Percentiles rank a stretch among this genome's conserved stretches.
phyloP scores from a whole-genome alignment of 441 rosid species.

The Breynia disticha region DNA sequence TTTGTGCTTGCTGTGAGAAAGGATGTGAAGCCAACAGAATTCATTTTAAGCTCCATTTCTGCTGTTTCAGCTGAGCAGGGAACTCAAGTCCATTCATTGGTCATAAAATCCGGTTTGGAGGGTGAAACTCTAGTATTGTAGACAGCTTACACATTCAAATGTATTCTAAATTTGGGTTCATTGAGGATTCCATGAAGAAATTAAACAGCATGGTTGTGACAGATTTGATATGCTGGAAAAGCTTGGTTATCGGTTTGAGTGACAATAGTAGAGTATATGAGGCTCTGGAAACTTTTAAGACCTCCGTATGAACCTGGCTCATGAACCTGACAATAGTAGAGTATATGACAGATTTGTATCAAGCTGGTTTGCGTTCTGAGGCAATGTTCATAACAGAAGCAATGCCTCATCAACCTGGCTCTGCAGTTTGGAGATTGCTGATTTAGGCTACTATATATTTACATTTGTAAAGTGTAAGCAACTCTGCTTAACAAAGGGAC shows the following conservation, averaged over 20 bases:
- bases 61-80: constrained; percentile 40
- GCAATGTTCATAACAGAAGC: constrained; percentile 28
- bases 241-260: constrained; percentile 46
- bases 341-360: no score
- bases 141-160: constrained; percentile 53
- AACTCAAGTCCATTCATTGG: constrained; percentile 53
- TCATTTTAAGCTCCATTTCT: constrained; percentile 44
- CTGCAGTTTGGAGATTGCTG: constrained; percentile 35
- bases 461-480: no score
- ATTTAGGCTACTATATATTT: constrained; percentile 26
- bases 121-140: constrained; percentile 38
- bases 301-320: constrained; percentile 29
- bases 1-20: constrained; percentile 33
- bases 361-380: constrained; percentile 34
- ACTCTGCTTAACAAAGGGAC: no score
- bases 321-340: no score
- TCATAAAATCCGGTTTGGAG: constrained; percentile 43
- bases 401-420: constrained; percentile 41
- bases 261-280: constrained; percentile 33
- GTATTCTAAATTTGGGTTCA: constrained; percentile 46
- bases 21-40: constrained; percentile 41
- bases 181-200: constrained; percentile 37
- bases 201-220: constrained; percentile 30
- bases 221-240: constrained; percentile 66
- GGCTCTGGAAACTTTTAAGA: constrained; percentile 32